Conservation (phyloP, 768 basidiomycete species). For the Panus rudis region DNA sequence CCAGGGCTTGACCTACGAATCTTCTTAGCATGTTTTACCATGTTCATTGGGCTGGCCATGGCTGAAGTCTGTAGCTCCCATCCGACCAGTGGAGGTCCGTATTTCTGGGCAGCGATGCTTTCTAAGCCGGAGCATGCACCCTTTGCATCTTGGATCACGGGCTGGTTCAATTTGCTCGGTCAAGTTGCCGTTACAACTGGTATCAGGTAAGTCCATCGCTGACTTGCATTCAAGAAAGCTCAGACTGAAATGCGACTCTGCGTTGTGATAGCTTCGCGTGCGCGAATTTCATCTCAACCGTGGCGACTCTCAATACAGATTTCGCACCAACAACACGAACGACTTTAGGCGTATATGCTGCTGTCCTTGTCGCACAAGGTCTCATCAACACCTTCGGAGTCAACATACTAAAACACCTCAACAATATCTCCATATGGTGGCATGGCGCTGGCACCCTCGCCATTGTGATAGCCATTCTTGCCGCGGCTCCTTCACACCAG, state of each 20-base stretch:
- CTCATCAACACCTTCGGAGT: conserved; percentile 74
- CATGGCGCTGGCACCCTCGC: conserved; percentile 66
- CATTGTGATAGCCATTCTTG: conserved; percentile 61
- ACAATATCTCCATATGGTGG: conserved; percentile 70
- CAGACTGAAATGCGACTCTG: too few species aligned
- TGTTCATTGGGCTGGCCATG: conserved; percentile 70
- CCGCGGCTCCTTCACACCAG: conserved; percentile 65
- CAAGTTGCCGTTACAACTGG: conserved; percentile 76
- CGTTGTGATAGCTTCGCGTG: conserved; percentile 44
- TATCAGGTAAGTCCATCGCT: conserved; percentile 42
- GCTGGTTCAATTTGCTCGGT: conserved; percentile 69
- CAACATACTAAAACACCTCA: conserved; percentile 53
- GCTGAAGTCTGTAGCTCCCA: conserved; percentile 57
- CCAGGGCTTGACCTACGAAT: not conserved
- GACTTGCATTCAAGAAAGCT: too few species aligned
- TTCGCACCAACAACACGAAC: conserved; percentile 53
- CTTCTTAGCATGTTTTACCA: conserved; percentile 48
- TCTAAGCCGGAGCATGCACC: conserved; percentile 49
- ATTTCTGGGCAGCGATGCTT: conserved; percentile 79
- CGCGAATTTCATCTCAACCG: conserved; percentile 62
- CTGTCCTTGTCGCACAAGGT: conserved; percentile 59
- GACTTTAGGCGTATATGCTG: conserved; percentile 65
- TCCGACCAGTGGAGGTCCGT: conserved; percentile 68
- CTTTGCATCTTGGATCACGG: conserved; percentile 69
- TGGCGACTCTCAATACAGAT: conserved; percentile 48